Evolutionary conservation across 1,139 yeast genomes (phyloP).

Genomic region (Lodderomyces metapsilosis): DNA sequence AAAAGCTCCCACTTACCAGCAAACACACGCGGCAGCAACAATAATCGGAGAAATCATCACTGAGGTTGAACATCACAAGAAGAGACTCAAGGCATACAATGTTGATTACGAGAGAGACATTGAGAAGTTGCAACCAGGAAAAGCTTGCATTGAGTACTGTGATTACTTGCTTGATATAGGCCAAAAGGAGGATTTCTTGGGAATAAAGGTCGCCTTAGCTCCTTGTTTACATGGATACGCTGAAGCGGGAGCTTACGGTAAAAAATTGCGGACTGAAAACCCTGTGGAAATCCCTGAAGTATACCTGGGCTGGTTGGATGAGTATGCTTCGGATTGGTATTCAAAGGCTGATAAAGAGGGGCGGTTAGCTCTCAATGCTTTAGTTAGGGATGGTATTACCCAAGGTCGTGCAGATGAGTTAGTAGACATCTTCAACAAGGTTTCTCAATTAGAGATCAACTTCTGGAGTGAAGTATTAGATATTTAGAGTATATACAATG

Average conservation of each 20-base stretch:
- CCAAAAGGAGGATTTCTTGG: conserved; percentile 55
- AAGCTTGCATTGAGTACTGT: conserved; percentile 60
- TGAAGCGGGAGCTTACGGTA: conserved; percentile 43
- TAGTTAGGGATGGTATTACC: conserved; percentile 31
- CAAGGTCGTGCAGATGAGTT: conserved; percentile 47
- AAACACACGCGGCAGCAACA: conserved; percentile 50
- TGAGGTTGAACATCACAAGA: conserved; percentile 59
- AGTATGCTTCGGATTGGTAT: conserved; percentile 60
- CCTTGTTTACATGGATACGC: conserved; percentile 80
- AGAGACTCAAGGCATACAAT: conserved; percentile 48
- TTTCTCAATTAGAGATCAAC: conserved; percentile 55
- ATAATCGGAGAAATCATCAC: conserved; percentile 52
- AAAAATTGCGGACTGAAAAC: conserved; percentile 11
- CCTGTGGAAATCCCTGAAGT: conserved; percentile 7
- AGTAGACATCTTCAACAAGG: conserved; percentile 57
- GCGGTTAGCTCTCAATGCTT: conserved; percentile 43
- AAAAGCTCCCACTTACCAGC: conserved; percentile 55
- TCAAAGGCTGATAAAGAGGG: conserved; percentile 51
- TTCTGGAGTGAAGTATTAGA: conserved; percentile 59
- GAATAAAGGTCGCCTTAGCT: conserved; percentile 64
- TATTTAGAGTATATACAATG: conserved; percentile 4
- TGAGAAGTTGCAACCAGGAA: conserved; percentile 48
- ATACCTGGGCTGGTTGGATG: conserved; percentile 60
- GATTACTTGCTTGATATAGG: conserved; percentile 58
- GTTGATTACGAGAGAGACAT: conserved; percentile 46